These are phyloP conservation scores for Prunella vulgaris DNA, from an alignment of 257 asterid genomes.

Conservation along the genomic window DNA sequence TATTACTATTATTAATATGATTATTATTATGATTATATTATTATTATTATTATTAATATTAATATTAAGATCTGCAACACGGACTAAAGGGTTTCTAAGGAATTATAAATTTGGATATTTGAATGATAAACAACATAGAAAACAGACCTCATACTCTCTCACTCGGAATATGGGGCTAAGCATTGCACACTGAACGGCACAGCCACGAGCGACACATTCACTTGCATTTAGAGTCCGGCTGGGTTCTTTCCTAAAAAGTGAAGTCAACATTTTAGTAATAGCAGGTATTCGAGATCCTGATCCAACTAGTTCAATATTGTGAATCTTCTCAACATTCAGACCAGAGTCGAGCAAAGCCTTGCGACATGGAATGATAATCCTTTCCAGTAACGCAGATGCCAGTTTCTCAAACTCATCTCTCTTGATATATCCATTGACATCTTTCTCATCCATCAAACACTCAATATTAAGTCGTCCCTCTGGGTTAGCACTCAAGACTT, in stretches of 20 bases:
- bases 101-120: neutral
- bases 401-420: slow-evolving; percentile 89
- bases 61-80: neutral
- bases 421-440: slow-evolving; percentile 78
- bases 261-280: slow-evolving; percentile 51
- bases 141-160: slow-evolving; percentile 87
- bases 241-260: slow-evolving; percentile 71
- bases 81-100: neutral
- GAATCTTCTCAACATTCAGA: slow-evolving; percentile 57
- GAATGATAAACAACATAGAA: neutral
- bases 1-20: no score
- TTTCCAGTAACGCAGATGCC: slow-evolving; percentile 62
- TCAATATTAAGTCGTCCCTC: slow-evolving; percentile 93
- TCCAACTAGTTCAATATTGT: slow-evolving; percentile 91
- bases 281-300: slow-evolving; percentile 97
- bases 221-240: slow-evolving; percentile 86
- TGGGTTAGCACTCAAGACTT: slow-evolving; percentile 93
- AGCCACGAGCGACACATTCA: slow-evolving; percentile 98
- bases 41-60: neutral
- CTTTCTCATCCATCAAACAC: slow-evolving; percentile 99
- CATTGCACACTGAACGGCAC: slow-evolving; percentile 96
- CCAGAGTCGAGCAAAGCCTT: slow-evolving; percentile 75
- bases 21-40: neutral
- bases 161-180: slow-evolving; percentile 83
- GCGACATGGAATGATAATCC: slow-evolving; percentile 62